Evolutionary conservation across 768 basidiomycete species (phyloP), one percentile per base, ranked within the genome.

Genomic region (Auricularia heimuer): DNA sequence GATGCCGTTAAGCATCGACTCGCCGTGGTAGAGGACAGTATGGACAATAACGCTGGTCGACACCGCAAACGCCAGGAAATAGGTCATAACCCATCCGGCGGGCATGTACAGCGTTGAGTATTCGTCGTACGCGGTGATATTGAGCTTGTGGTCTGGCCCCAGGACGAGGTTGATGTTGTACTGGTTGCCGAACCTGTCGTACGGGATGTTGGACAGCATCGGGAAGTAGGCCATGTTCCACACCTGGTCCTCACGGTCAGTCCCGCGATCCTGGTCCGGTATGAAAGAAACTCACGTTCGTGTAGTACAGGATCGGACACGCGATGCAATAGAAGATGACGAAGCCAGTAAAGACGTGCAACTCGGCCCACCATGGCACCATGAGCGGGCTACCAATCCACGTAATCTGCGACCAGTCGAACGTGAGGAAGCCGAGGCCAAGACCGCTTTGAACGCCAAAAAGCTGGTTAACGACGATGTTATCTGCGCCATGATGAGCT

Each of bases 331-430:
- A 80, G 45, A 77, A 75, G 24, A 80, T 12, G 42, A 78, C 69
- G 67, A 81, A 81, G 0, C 77, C 79, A 33, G 75, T 65, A 33
- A 76, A 76, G 47, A 78, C 70, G 69, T 82, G 79, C 58, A 76
- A 77, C 60, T 76, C 73, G 1, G 80, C 81, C 80, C 80, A 82
- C 81, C 81, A 82, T 1, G 81, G 81, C 3, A 76, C 70, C 65
- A 77, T 75, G 8, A 82, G 71, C 3, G 81, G 81, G 3, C 77
- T 77, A 0, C 76, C 77, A 62, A 79, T 74, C 70, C 73, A 81
- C 34, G 73, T 64, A 62, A 82, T 78, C 65, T 80, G 78, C 29
- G 72, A 69, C 81, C 81, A 82, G 67, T 82, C 81, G 66, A 82
- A 81, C 0, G 80, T 80, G 39, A 82, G 61, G 44, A 80, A 56